A percentile compares a stretch with the other conserved stretches of the same genome.
These are phyloP conservation scores for Laburnicola sp. DNA, from an alignment of 2,329 filamentous ascomycete species.

Conservation along the genomic window DNA sequence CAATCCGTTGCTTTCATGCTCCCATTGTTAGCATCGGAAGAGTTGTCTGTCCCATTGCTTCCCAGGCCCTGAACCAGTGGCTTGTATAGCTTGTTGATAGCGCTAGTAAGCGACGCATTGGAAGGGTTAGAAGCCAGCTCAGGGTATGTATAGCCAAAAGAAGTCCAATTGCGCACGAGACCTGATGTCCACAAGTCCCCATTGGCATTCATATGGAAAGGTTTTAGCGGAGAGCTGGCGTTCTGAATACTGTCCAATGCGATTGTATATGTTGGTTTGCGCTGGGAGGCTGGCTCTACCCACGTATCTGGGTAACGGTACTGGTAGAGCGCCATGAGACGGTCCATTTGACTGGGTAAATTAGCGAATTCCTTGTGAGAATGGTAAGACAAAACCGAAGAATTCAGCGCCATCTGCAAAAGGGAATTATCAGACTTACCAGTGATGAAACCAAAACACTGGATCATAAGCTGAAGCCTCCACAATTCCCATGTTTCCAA, in stretches of 20 bases:
- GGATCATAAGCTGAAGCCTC: constrained; percentile 39
- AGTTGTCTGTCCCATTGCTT: constrained; percentile 12
- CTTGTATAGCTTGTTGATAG: constrained; percentile 35
- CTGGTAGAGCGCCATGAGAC: constrained; percentile 33
- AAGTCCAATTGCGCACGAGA: constrained; percentile 32
- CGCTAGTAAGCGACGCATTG: constrained; percentile 32
- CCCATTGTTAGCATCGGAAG: constrained; percentile 16
- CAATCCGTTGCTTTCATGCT: constrained; percentile 31
- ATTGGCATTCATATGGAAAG: constrained; percentile 39
- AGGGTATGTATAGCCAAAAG: constrained; percentile 42
- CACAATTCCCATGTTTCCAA: constrained; percentile 50
- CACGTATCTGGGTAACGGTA: constrained; percentile 39
- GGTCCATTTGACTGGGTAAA: constrained; percentile 28
- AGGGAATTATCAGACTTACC: constrained; percentile 10
- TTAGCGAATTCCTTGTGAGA: background rate
- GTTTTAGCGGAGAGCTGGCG: constrained; percentile 26
- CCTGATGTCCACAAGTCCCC: constrained; percentile 37
- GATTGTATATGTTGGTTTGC: constrained; percentile 28
- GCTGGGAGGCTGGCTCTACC: constrained; percentile 28
- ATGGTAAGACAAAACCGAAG: background rate
- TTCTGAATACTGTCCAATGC: constrained; percentile 24
- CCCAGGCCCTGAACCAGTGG: constrained; percentile 29
- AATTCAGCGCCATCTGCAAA: background rate
- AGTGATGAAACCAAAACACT: constrained; percentile 40
- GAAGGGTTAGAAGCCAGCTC: constrained; percentile 30